Evolutionary conservation across 345 rosid genomes (phyloP).

Genomic region (Syzygium grande): DNA sequence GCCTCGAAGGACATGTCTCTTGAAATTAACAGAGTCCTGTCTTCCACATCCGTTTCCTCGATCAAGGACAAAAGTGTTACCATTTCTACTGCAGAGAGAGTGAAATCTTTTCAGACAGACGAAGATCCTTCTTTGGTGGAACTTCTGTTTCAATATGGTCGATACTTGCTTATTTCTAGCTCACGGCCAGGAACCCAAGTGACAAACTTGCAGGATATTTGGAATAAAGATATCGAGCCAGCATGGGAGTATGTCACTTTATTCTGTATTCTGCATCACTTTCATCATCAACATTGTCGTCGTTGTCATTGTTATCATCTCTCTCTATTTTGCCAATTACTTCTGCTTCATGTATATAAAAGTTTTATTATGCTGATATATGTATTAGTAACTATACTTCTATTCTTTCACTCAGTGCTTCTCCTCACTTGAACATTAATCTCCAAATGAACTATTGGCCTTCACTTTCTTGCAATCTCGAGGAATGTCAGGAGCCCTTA

Average conservation of each 20-base stretch:
- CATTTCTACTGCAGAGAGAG: slow-evolving; percentile 70
- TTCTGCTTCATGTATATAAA: not conserved
- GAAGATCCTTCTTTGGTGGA: slow-evolving; percentile 88
- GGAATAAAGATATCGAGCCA: slow-evolving; percentile 77
- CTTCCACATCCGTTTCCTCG: not conserved
- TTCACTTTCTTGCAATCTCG: slow-evolving; percentile 74
- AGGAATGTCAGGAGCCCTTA: slow-evolving; percentile 83
- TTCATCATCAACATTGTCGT: not conserved
- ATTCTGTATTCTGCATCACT: not conserved
- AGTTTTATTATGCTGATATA: not conserved
- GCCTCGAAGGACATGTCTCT: slow-evolving; percentile 1
- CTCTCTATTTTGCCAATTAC: not conserved
- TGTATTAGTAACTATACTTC: not conserved
- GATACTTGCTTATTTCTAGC: slow-evolving; percentile 84
- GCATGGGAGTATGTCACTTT: slow-evolving; percentile 75
- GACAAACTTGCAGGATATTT: slow-evolving; percentile 87
- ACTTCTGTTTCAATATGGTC: slow-evolving; percentile 79
- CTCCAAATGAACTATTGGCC: slow-evolving; percentile 99
- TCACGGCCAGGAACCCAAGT: slow-evolving; percentile 93
- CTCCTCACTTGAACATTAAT: slow-evolving; percentile 91
- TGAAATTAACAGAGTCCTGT: not conserved
- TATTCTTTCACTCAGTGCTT: slow-evolving; percentile 36
- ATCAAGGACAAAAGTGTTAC: slow-evolving; percentile 5
- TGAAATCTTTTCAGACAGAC: slow-evolving; percentile 57
- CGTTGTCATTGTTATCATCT: not conserved